Conservation (phyloP, 371 early-diverging fungal genomes). For the Mucor plumbeus region DNA sequence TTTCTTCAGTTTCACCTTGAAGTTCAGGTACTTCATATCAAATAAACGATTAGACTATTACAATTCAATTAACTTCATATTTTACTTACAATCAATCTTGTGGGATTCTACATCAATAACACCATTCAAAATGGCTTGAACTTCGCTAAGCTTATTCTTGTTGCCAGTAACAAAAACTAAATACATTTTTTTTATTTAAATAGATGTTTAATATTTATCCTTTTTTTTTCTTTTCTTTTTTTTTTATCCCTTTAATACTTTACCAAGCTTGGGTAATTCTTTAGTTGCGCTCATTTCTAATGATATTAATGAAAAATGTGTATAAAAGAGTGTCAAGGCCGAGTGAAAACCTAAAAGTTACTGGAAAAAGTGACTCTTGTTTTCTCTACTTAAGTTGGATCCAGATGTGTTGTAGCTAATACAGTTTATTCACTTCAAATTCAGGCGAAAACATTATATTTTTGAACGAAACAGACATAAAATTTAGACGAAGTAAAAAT, state of each 20-base stretch:
- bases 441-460: no score
- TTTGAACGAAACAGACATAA: no score
- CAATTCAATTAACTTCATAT: background rate
- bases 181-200: background rate
- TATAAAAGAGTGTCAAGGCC: no score
- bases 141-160: constrained; percentile 91
- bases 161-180: constrained; percentile 79
- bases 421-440: no score
- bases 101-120: constrained; percentile 69
- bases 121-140: constrained; percentile 78
- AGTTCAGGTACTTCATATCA: constrained; percentile 77
- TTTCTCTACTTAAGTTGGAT: no score
- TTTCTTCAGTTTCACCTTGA: constrained; percentile 79
- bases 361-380: no score
- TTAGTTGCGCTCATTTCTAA: background rate
- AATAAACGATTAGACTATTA: background rate
- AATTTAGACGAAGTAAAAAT: no score
- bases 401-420: no score
- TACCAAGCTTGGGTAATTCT: constrained; percentile 13
- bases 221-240: no score
- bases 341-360: no score
- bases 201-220: background rate
- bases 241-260: no score
- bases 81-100: constrained; percentile 74
- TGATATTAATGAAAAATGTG: no score